Evolutionary conservation across 176 grass and related monocot species (phyloP).

Genomic region (Pontederia paniculata): DNA sequence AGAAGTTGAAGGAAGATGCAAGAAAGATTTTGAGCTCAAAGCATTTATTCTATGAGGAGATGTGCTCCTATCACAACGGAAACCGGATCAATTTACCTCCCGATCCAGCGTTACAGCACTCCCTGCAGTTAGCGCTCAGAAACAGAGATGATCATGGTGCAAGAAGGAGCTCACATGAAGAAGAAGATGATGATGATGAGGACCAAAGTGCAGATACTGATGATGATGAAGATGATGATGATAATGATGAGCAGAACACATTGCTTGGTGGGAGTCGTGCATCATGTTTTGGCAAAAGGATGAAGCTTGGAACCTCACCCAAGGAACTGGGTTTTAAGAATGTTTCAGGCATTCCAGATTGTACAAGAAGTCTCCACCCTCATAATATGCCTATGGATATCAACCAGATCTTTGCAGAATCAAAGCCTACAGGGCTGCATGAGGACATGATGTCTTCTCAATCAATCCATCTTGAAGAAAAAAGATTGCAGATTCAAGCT

Average conservation of each 20-base stretch:
- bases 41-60: neutral
- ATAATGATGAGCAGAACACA: neutral
- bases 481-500: neutral
- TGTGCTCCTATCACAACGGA: neutral
- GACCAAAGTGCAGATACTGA: neutral
- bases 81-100: neutral
- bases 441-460: neutral
- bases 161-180: neutral
- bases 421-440: neutral
- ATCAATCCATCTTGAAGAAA: neutral
- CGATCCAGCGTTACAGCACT: neutral
- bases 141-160: neutral
- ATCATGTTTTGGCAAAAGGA: neutral
- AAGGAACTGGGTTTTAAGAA: neutral
- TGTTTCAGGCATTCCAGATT: neutral
- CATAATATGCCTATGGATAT: neutral
- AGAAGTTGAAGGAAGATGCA: neutral
- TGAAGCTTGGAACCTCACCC: neutral
- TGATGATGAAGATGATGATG: neutral
- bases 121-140: neutral
- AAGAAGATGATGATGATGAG: neutral
- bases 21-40: constrained; percentile 1
- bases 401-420: neutral
- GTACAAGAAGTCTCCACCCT: neutral
- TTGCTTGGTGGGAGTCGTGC: neutral